Conservation (phyloP, 306 rosid genomes). For the Prunus campanulata region DNA sequence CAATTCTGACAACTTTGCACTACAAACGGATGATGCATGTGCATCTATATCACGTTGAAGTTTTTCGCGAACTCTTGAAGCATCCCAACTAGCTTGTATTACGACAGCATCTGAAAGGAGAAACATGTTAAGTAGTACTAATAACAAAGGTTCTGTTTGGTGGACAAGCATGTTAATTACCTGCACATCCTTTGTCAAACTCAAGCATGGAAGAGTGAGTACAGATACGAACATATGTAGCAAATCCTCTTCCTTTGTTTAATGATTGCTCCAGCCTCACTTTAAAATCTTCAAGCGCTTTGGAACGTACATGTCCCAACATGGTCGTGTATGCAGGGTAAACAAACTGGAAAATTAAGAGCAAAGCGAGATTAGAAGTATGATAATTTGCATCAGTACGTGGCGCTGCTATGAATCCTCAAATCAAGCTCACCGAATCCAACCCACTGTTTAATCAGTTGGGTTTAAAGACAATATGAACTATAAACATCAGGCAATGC, state of each 20-base stretch:
- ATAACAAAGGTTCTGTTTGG: too few relatives aligned
- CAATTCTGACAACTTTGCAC: too few relatives aligned
- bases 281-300: conserved; percentile 53
- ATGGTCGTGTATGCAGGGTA: conserved; percentile 58
- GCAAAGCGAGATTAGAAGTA: not conserved
- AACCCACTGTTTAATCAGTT: not conserved
- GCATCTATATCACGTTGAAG: too few relatives aligned
- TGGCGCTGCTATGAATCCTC: not conserved
- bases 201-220: conserved; percentile 40
- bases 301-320: conserved; percentile 67
- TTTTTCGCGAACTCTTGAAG: too few relatives aligned
- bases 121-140: too few relatives aligned
- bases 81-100: too few relatives aligned
- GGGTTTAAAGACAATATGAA: not conserved
- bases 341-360: conserved; percentile 55
- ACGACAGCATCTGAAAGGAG: too few relatives aligned
- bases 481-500: not conserved
- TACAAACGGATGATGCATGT: too few relatives aligned
- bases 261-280: conserved; percentile 41
- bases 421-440: not conserved
- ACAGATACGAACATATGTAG: conserved; percentile 44
- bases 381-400: not conserved
- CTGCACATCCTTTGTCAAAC: conserved; percentile 55
- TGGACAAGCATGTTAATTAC: too few relatives aligned
- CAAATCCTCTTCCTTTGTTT: conserved; percentile 65